phyloP scores from a whole-genome alignment of 768 basidiomycete genomes.

The Macrolepiota fuliginosa region DNA sequence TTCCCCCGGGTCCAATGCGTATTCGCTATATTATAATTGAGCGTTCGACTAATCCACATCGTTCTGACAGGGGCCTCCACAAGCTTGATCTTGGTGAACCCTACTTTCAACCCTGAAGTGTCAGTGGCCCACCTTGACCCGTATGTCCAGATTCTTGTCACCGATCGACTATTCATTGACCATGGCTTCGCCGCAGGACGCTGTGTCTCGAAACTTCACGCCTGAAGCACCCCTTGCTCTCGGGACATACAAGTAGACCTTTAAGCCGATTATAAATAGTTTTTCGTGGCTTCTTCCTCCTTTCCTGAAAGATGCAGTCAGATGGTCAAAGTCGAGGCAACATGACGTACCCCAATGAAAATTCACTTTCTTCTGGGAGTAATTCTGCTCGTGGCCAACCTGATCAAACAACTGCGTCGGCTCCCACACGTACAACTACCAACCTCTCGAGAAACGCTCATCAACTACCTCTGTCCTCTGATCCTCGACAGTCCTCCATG shows the following conservation, averaged over 20 bases:
- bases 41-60: background rate
- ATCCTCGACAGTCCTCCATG: background rate
- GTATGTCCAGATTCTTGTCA: background rate
- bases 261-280: background rate
- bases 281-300: background rate
- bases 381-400: background rate
- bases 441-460: background rate
- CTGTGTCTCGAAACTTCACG: background rate
- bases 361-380: background rate
- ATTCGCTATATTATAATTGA: background rate
- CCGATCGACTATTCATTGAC: background rate
- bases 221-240: background rate
- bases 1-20: background rate
- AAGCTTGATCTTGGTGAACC: background rate
- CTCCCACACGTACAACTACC: background rate
- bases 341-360: background rate
- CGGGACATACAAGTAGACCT: background rate
- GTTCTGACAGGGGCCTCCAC: background rate
- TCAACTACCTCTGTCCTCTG: background rate
- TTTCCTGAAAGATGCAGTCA: background rate
- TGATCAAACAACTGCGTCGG: background rate
- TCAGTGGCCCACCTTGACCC: background rate
- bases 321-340: background rate
- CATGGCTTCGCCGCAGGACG: background rate
- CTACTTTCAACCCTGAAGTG: background rate